Evolutionary conservation across 257 asterid genomes (phyloP), one percentile per base, ranked within the genome.

Genomic region (Scutellaria baicalensis): DNA sequence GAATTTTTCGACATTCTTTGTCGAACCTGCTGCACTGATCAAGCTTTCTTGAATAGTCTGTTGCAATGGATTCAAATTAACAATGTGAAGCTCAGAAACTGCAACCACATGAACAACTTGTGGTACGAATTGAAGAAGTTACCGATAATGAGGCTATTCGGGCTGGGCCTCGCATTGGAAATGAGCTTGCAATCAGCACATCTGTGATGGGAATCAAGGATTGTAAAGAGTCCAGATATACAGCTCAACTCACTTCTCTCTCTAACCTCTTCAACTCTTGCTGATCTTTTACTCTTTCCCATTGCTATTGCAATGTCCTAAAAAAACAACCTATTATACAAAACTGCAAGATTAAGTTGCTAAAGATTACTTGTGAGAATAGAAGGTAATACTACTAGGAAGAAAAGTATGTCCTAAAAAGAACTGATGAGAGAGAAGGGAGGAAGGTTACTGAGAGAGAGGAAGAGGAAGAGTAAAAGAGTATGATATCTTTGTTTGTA

Each of bases 221-320:
- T 72, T 2, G 64, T 66, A 58, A 77, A 70, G 75, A 80, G 55
- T 45, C 82, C 80, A 82, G 80, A 74, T 55, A 69, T 69, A 70
- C 85, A 80, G 69, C 72, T 82, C 54, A 81, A 20, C 48, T 81
- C 85, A 64, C 59, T 60, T 59, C 68, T 74, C 55, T 58, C 75
- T 20, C 44, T n/a, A n/a, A n/a, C n/a, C n/a, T n/a, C n/a, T n/a
- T n/a, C n/a, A n/a, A n/a, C n/a, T n/a, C n/a, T n/a, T n/a, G n/a
- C n/a, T n/a, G n/a, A n/a, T n/a, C n/a, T 74, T 75, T 3, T 27
- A 27, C 74, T 75, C 70, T 64, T 79, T 17, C 72, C 84, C 94
- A 78, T 72, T 20, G 40, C 47, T 47, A 6, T 40, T 18, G 27
- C 39, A 54, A 59, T 73, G n/a, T 27, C 38, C 6, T 45, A 23